Base-by-base conservation (phyloP, 495 filamentous ascomycete species). In the Talaromyces borbonicus region DNA sequence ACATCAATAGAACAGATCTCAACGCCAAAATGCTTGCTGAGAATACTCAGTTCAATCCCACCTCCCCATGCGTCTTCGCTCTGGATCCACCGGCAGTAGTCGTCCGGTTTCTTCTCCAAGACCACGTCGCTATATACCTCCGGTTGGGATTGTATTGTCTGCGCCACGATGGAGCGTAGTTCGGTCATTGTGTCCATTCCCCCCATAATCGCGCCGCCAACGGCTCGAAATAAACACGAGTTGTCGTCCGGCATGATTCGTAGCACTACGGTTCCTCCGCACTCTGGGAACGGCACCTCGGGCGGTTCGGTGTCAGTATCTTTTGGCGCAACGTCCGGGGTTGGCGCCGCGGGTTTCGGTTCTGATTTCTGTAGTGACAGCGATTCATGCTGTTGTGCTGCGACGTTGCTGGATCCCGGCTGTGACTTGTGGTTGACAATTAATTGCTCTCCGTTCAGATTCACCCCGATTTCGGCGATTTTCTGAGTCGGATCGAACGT, bases 211-310 rank as follows among this genome's bases (percentile, higher is more conserved):
- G 87, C 85, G 42, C 80, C 82, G 43, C 82, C 81, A 19, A 97
- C 75, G 0, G 93, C 92, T 8, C 88, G 84, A 62, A 97, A 98
- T 49, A 97, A 80, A 62, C 92, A 98, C 35, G 80, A 85, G 62
- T 96, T 96, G 59, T 98, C 92, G 57, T 96, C 92, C 8, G 90
- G 87, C 92, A 98, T 96, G 26, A 97, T 87, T 2, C 92, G 81
- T 4, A 96, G 78, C 23, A 95, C 80, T 20, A 89, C 64, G 0
- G 77, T 85, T 20, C 80, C 80, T 8, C 67, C 67, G 43, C 77
- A 79, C 16, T 72, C 65, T 18, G 79, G 70, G 2, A 86, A 66
- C 0, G 77, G 67, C n/a, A 87, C 57, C 54, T 87, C 83, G 0
- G 85, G 85, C 5, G 84, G 78, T 52, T 90, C 85, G 22, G 66